Base-by-base conservation (phyloP, 2,329 filamentous ascomycete genomes). In the Parascedosporium putredinis region DNA sequence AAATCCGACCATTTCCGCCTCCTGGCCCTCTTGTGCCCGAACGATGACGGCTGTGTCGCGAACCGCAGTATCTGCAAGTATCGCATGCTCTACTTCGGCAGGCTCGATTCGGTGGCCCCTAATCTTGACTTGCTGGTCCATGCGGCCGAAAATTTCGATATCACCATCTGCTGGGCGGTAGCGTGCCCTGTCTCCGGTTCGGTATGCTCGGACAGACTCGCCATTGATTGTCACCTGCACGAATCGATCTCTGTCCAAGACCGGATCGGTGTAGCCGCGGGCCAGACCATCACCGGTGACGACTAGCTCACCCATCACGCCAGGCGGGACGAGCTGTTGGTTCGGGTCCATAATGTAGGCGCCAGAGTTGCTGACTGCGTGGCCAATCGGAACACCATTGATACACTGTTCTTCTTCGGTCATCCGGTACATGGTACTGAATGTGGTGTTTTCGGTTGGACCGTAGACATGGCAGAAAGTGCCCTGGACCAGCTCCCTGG, bases 31-130 rank as follows among this genome's bases (percentile, higher is more conserved):
- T 24, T 16, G 12, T 12, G 18, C 12, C 5, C 29, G 25, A 8
- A 49, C 49, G 5, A 40, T 14, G 23, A 51, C 18, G 1, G 53
- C 33, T 25, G 53, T 50, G 9, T 52, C 52, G 2, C 34, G 47
- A 45, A 45, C 12, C 9, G 10, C 10, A n/a, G 14, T 49, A n/a
- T 51, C 8, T 3, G 7, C 29, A 8, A 47, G 18, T 7, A n/a
- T 6, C 14, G 14, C 16, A 20, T 60, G 52, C 53, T 65, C 62
- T 5, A 65, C 57, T 33, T 65, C 63, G 1, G 57, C 61, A 0
- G 62, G 54, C 38, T 66, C 63, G 5, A 64, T 55, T 10, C 63
- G 58, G 16, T 65, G 61, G 5, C 63, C 62, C 14, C 57, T 57
- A 5, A 65, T 56, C 53, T 66, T 66, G 51, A 65, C 57, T 48